These are phyloP conservation scores for Xylariaceae sp. DNA, from an alignment of 2,329 filamentous ascomycete genomes.

Conservation along the genomic window DNA sequence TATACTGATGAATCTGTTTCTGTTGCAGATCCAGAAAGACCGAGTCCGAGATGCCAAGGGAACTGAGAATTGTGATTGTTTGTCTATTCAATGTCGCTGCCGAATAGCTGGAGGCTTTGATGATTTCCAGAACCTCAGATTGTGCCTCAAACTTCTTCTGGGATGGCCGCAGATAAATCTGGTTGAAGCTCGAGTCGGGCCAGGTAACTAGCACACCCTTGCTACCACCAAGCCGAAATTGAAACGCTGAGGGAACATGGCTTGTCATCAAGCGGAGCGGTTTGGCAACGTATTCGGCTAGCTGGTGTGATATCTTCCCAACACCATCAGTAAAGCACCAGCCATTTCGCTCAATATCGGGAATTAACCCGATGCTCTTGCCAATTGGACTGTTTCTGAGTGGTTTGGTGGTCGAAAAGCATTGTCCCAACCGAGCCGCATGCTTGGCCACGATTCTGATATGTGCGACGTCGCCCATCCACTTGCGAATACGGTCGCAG, in stretches of 20 bases:
- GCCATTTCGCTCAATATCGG: conserved; percentile 64
- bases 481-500: conserved; percentile 70
- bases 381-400: conserved; percentile 60
- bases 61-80: conserved; percentile 77
- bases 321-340: conserved; percentile 87
- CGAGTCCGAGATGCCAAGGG: conserved; percentile 63
- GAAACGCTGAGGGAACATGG: conserved; percentile 71
- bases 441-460: conserved; percentile 86
- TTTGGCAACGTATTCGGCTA: conserved; percentile 67
- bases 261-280: conserved; percentile 59
- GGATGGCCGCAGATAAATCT: conserved; percentile 74
- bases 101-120: conserved; percentile 71
- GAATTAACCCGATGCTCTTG: conserved; percentile 52
- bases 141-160: conserved; percentile 79
- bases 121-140: conserved; percentile 75
- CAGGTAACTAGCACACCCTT: conserved; percentile 84
- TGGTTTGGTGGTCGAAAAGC: conserved; percentile 86
- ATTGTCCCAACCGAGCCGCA: conserved; percentile 84
- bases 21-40: conserved; percentile 65
- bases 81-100: conserved; percentile 83
- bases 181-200: conserved; percentile 57
- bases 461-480: conserved; percentile 81
- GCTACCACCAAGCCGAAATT: conserved; percentile 87
- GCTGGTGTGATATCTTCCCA: conserved; percentile 77
- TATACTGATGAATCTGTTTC: conserved; percentile 61